These are phyloP conservation scores for Capsicum pubescens DNA, from an alignment of 257 asterid species.

Conservation along the genomic window DNA sequence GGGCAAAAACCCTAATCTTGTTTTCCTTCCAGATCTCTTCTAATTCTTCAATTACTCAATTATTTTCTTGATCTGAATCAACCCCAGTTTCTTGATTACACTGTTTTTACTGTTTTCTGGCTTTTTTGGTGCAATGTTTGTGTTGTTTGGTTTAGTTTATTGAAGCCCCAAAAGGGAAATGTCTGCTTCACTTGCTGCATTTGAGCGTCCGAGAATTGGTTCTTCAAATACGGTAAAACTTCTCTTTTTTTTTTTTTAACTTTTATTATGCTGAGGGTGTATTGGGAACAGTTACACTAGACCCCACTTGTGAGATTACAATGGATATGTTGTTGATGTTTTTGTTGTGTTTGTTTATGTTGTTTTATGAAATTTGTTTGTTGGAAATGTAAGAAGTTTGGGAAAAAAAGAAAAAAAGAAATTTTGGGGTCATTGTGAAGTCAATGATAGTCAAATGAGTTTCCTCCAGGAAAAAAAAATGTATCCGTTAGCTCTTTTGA, in stretches of 20 bases:
- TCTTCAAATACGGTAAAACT: slow-evolving; percentile 79
- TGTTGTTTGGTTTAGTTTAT: neutral
- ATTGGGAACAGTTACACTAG: too few species aligned
- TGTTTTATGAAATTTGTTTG: neutral
- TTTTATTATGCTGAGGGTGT: too few species aligned
- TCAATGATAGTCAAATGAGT: slow-evolving; percentile 21
- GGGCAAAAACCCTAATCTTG: neutral
- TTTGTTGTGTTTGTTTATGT: neutral
- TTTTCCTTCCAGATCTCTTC: neutral
- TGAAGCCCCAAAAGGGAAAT: slow-evolving; percentile 40
- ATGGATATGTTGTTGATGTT: neutral
- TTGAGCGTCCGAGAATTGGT: slow-evolving; percentile 92
- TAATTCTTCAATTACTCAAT: slow-evolving; percentile 3
- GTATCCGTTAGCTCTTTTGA: too few species aligned
- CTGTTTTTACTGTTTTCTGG: neutral
- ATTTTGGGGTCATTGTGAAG: neutral
- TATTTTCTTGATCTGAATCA: neutral
- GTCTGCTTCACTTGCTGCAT: slow-evolving; percentile 83
- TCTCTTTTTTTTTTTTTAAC: neutral
- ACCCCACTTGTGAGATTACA: too few species aligned
- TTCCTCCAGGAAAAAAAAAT: neutral
- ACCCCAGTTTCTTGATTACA: neutral
- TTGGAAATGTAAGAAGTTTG: neutral
- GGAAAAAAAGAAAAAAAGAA: too few species aligned
- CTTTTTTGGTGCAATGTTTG: neutral